These are phyloP conservation scores for Tetrapisispora namnaoensis DNA, from an alignment of 805 yeast genomes.

Conservation along the genomic window DNA sequence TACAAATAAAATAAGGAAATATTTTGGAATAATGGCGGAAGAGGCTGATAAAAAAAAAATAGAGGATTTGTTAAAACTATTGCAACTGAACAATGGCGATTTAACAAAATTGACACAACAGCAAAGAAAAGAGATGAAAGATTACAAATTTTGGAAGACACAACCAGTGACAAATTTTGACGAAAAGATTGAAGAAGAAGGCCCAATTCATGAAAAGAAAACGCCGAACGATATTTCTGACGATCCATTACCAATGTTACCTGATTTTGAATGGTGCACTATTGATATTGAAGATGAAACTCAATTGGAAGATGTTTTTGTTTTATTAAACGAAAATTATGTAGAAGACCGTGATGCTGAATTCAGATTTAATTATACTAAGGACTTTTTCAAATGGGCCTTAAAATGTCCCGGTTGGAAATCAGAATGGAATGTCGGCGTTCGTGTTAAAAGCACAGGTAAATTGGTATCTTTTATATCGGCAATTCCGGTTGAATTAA, in stretches of 20 bases:
- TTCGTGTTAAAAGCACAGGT: constrained; percentile 65
- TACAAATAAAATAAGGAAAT: too few species aligned
- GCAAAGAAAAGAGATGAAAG: constrained; percentile 67
- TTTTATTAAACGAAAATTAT: constrained; percentile 75
- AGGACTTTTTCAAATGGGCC: constrained; percentile 84
- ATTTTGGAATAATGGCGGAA: not conserved
- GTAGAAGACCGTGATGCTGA: constrained; percentile 91
- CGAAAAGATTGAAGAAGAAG: constrained; percentile 57
- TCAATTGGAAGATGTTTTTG: constrained; percentile 69
- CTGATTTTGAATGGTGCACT: constrained; percentile 86
- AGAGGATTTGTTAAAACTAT: constrained; percentile 43
- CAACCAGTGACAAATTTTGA: constrained; percentile 85
- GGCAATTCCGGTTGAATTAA: constrained; percentile 71
- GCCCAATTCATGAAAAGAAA: constrained; percentile 66
- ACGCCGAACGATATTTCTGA: constrained; percentile 64
- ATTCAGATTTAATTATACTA: constrained; percentile 82
- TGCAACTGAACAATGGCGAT: constrained; percentile 33
- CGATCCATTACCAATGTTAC: constrained; percentile 57
- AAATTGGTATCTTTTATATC: constrained; percentile 86
- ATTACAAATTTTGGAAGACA: constrained; percentile 94
- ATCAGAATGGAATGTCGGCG: constrained; percentile 87
- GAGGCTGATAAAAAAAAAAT: constrained; percentile 15
- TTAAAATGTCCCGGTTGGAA: constrained; percentile 89
- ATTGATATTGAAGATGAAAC: constrained; percentile 48
- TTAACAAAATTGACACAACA: constrained; percentile 38